A percentile compares a stretch with the other conserved stretches of the same genome.
phyloP scores from a whole-genome alignment of 2,329 filamentous ascomycete genomes.

The Stagonosporopsis rhizophila region DNA sequence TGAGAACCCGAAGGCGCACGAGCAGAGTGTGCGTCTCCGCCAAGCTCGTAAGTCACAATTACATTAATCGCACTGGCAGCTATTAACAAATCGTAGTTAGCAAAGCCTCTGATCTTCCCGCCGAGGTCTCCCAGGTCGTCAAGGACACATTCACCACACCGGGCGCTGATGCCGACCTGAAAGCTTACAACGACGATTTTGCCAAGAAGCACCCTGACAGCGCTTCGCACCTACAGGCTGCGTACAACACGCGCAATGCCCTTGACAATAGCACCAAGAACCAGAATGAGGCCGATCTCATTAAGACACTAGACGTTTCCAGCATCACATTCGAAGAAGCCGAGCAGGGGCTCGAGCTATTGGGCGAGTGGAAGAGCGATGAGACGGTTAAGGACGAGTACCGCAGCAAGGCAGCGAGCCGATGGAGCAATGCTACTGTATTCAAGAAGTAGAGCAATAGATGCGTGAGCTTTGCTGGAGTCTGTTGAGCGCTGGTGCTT shows the following conservation, averaged over 20 bases:
- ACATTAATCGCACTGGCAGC: neutral
- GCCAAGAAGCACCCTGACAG: constrained; percentile 68
- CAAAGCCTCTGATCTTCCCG: constrained; percentile 60
- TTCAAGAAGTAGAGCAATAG: constrained; percentile 36
- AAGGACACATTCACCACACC: constrained; percentile 70
- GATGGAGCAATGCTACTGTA: constrained; percentile 50
- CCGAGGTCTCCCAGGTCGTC: constrained; percentile 73
- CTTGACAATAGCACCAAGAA: constrained; percentile 65
- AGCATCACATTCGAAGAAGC: constrained; percentile 64
- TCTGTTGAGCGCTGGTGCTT: neutral
- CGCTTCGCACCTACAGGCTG: constrained; percentile 68
- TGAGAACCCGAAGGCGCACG: constrained; percentile 74
- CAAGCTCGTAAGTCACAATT: constrained; percentile 55
- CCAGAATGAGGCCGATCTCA: constrained; percentile 68
- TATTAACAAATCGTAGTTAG: constrained; percentile 30
- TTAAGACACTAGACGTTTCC: constrained; percentile 62
- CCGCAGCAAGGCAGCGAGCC: constrained; percentile 45
- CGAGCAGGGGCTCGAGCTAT: constrained; percentile 57
- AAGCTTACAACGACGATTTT: constrained; percentile 72
- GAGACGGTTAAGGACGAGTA: constrained; percentile 60
- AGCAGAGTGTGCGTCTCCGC: constrained; percentile 75
- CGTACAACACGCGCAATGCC: constrained; percentile 65
- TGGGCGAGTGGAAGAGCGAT: constrained; percentile 61
- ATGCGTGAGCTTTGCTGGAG: constrained; percentile 5
- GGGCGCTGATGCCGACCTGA: constrained; percentile 63